phyloP scores from a whole-genome alignment of 208 protist genomes.

The Lotmaria passim region DNA sequence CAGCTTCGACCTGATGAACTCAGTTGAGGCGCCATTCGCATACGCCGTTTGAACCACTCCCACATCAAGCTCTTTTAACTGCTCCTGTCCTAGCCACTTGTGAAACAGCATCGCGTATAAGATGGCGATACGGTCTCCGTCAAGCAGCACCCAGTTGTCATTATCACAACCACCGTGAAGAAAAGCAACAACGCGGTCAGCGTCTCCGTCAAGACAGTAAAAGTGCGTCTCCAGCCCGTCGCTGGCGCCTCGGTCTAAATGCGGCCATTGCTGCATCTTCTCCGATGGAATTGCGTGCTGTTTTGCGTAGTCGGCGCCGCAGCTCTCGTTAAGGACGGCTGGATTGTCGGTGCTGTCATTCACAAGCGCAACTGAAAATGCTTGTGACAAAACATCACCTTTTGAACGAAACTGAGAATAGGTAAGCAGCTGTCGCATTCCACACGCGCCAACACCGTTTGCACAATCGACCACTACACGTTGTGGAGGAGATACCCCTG shows the following conservation, averaged over 20 bases:
- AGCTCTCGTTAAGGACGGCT: constrained; percentile 71
- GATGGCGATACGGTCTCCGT: constrained; percentile 84
- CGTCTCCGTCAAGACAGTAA: constrained; percentile 95
- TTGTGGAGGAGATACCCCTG: neutral
- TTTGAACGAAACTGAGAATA: constrained; percentile 30
- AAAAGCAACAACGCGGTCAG: constrained; percentile 92
- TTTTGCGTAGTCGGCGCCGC: constrained; percentile 93
- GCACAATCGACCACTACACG: constrained; percentile 85
- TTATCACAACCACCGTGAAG: constrained; percentile 14
- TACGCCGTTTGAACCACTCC: constrained; percentile 96
- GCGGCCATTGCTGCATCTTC: constrained; percentile 39
- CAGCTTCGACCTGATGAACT: constrained; percentile 70
- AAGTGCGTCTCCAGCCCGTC: constrained; percentile 45
- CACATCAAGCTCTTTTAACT: constrained; percentile 51
- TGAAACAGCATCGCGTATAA: constrained; percentile 71
- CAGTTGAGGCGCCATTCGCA: constrained; percentile 93
- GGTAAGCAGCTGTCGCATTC: constrained; percentile 46
- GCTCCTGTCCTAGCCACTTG: constrained; percentile 48
- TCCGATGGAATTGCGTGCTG: constrained; percentile 47
- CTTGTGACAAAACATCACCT: constrained; percentile 27
- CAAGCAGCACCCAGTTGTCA: constrained; percentile 54
- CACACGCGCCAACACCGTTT: constrained; percentile 88
- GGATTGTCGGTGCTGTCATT: constrained; percentile 44
- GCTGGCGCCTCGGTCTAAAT: neutral
- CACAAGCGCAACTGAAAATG: constrained; percentile 57